Conservation (phyloP, 2,329 filamentous ascomycete species). For the Arachnomyces sp. region DNA sequence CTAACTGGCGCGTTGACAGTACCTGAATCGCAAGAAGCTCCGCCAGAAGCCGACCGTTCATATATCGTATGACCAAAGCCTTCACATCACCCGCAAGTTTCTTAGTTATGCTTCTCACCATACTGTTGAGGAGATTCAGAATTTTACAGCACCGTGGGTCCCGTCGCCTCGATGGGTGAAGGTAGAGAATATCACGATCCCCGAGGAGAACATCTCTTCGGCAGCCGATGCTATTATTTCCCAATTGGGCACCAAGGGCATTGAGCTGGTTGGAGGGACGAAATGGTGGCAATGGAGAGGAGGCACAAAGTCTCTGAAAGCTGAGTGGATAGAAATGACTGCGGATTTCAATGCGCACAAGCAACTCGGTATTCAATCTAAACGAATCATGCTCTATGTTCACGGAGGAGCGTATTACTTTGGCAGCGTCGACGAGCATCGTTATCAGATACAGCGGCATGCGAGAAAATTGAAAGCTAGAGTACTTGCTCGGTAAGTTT, state of each 20-base stretch:
- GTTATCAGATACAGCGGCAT: slow-evolving; percentile 96
- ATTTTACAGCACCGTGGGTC: slow-evolving; percentile 86
- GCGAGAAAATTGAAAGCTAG: slow-evolving; percentile 87
- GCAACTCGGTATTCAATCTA: slow-evolving; percentile 51
- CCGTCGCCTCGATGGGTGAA: slow-evolving; percentile 84
- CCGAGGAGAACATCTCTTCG: slow-evolving; percentile 54
- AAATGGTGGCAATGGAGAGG: slow-evolving; percentile 85
- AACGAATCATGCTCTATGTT: slow-evolving; percentile 83
- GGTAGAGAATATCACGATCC: slow-evolving; percentile 61
- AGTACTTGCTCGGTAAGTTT: slow-evolving; percentile 64
- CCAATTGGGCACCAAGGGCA: slow-evolving; percentile 71
- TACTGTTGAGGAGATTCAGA: slow-evolving; percentile 86
- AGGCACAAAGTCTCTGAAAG: slow-evolving; percentile 59
- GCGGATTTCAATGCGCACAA: slow-evolving; percentile 68
- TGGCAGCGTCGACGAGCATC: slow-evolving; percentile 88
- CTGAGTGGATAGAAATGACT: slow-evolving; percentile 96
- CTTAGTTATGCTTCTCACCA: slow-evolving; percentile 78
- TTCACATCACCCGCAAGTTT: slow-evolving; percentile 80
- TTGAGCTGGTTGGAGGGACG: slow-evolving; percentile 68
- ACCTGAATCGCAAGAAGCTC: slow-evolving; percentile 68
- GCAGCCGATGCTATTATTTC: slow-evolving; percentile 61
- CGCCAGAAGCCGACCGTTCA: slow-evolving; percentile 78
- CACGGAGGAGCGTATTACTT: slow-evolving; percentile 96
- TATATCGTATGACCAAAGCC: slow-evolving; percentile 87
- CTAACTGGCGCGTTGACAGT: slow-evolving; percentile 45